Evolutionary conservation across 1,284 basidiomycete species (phyloP), one percentile per base, ranked within the genome.

Genomic region (Somion occarium): DNA sequence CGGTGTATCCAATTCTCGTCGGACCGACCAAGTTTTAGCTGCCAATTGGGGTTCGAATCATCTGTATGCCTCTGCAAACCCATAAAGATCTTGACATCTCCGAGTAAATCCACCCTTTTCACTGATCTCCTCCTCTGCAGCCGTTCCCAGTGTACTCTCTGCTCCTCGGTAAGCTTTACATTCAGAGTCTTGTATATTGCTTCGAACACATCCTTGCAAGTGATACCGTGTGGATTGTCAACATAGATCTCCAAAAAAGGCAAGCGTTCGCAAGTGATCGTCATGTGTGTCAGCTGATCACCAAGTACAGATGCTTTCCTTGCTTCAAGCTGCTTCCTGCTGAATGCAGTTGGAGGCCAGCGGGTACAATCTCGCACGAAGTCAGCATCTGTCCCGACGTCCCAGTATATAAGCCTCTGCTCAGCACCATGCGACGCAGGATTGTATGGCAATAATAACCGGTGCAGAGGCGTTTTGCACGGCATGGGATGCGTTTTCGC

Each of bases 141-240:
- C 54, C 47, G 74, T 64, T 48, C 53, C 60, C 44, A 62, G 54
- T 3, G 51, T 54, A 46, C 68, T 63, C 13, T 22, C 56, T 73
- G 76, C 38, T 70, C 67, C 20, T 65, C 63, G 2, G 75, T 78
- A 57, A 83, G 64, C 13, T 68, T 65, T 38, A 65, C 61, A 39
- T 72, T 62, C 49, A 75, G 80, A 7, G 71, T 64, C 38, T 75
- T 68, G 58, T 77, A 73, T 19, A 85, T 78, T 15, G 71, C 75
- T 39, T 73, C 61, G 59, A 79, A 82, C 25, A 85, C 71, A 51
- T 85, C 82, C 15, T 73, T 63, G 57, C 78, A 75, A 24, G 58
- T 55, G 26, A 68, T 56, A 15, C 73, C 67, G 20, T 80, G 66
- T 12, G 44, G 27, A 23, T 48, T 48, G 15, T 30, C 9, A 5